phyloP scores from a whole-genome alignment of 1,284 basidiomycete genomes.

The Pterula multifida region DNA sequence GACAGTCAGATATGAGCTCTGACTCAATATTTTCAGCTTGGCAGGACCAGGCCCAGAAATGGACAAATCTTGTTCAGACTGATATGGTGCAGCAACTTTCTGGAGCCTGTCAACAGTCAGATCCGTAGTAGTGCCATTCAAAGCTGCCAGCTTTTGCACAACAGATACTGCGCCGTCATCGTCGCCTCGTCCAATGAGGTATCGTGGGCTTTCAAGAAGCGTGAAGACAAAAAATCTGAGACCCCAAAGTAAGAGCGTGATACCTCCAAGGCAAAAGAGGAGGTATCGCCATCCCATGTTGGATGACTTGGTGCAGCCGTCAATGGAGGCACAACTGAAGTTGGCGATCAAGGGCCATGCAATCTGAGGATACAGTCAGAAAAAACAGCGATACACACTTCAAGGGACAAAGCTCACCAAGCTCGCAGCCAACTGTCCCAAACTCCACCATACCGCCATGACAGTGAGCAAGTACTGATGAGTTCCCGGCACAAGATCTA shows the following conservation, averaged over 20 bases:
- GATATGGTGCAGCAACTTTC: conserved; percentile 14
- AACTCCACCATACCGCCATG: conserved; percentile 55
- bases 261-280: conserved; percentile 30
- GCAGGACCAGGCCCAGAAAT: conserved; percentile 1
- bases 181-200: conserved; percentile 57
- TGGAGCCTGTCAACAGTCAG: conserved; percentile 31
- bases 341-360: conserved; percentile 51
- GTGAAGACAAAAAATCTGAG: conserved; percentile 49
- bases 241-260: conserved; percentile 42
- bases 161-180: conserved; percentile 53
- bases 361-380: conserved; percentile 22
- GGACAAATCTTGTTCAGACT: neutral
- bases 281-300: conserved; percentile 57
- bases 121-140: conserved; percentile 34
- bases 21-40: conserved; percentile 13
- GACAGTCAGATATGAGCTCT: conserved; percentile 26
- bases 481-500: conserved; percentile 46
- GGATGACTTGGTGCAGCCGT: conserved; percentile 23
- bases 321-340: conserved; percentile 26
- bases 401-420: conserved; percentile 26
- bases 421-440: conserved; percentile 47
- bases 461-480: conserved; percentile 55
- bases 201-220: conserved; percentile 56
- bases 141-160: conserved; percentile 44
- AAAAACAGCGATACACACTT: conserved; percentile 4